These are phyloP conservation scores for Venturia effusa DNA, from an alignment of 2,329 filamentous ascomycete genomes.

Conservation along the genomic window DNA sequence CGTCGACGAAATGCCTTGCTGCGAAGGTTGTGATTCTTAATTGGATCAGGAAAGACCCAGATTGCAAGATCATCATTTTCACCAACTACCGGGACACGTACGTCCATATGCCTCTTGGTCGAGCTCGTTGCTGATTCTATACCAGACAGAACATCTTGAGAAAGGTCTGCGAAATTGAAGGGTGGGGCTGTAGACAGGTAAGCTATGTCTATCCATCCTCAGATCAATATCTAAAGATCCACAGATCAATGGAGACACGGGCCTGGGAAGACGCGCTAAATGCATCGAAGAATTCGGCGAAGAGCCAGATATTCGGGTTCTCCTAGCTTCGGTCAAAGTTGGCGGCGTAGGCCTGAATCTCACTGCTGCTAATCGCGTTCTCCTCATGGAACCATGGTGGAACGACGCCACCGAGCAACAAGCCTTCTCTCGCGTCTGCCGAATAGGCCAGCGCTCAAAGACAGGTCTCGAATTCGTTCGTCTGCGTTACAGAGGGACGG, in stretches of 20 bases:
- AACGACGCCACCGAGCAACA: constrained; percentile 53
- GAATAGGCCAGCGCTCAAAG: constrained; percentile 52
- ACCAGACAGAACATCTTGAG: constrained; percentile 35
- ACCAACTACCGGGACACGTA: constrained; percentile 44
- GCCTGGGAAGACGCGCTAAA: constrained; percentile 31
- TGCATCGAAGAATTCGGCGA: constrained; percentile 37
- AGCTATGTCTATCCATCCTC: not conserved
- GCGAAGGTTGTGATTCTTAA: constrained; percentile 34
- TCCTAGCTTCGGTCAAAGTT: constrained; percentile 46
- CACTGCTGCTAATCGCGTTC: constrained; percentile 41
- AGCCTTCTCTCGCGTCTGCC: constrained; percentile 50
- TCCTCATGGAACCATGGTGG: constrained; percentile 46
- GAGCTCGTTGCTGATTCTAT: not conserved
- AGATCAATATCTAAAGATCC: not conserved
- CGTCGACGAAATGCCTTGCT: constrained; percentile 35
- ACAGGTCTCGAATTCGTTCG: constrained; percentile 43
- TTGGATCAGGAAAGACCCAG: constrained; percentile 32
- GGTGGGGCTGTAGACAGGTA: constrained; percentile 6
- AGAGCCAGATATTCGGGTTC: constrained; percentile 26
- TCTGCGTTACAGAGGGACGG: constrained; percentile 42
- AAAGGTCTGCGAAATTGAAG: constrained; percentile 38
- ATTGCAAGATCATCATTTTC: constrained; percentile 49
- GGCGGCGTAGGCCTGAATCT: constrained; percentile 50
- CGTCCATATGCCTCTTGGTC: not conserved
- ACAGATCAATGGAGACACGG: constrained; percentile 32